Conservation (phyloP, 495 filamentous ascomycete genomes). For the Aspergillus bridgeri region DNA sequence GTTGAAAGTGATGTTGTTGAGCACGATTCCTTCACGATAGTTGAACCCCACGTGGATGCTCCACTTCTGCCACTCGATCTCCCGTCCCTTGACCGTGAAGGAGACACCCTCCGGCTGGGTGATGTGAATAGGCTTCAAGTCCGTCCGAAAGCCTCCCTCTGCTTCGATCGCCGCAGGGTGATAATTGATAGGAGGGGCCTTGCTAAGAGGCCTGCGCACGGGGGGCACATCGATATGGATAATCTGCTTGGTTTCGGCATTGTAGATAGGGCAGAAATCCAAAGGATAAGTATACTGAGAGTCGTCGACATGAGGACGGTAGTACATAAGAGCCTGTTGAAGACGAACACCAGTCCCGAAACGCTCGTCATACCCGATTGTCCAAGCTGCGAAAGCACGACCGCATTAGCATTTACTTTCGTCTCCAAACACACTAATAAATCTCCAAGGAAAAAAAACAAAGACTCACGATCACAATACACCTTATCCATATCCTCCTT, state of each 20-base stretch:
- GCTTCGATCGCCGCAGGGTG: slow-evolving; percentile 68
- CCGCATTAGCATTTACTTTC: no score
- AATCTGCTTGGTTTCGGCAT: slow-evolving; percentile 77
- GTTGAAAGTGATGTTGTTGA: slow-evolving; percentile 89
- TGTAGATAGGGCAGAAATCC: slow-evolving; percentile 93
- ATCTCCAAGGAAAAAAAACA: neutral
- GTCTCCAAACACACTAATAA: neutral
- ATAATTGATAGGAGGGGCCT: slow-evolving; percentile 74
- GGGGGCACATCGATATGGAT: slow-evolving; percentile 87
- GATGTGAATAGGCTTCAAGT: slow-evolving; percentile 91
- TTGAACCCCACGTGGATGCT: slow-evolving; percentile 93
- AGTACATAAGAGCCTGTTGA: slow-evolving; percentile 96
- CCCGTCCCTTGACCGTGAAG: slow-evolving; percentile 74
- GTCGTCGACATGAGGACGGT: slow-evolving; percentile 80
- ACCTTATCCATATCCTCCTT: slow-evolving; percentile 87
- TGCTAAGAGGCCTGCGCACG: slow-evolving; percentile 73
- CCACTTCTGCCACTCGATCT: slow-evolving; percentile 95
- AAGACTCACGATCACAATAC: slow-evolving; percentile 75
- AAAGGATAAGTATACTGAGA: slow-evolving; percentile 88
- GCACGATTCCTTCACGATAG: slow-evolving; percentile 88
- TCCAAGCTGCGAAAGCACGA: slow-evolving; percentile 79
- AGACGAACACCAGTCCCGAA: slow-evolving; percentile 77
- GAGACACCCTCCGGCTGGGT: slow-evolving; percentile 93
- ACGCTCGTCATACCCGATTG: slow-evolving; percentile 91
- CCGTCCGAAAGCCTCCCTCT: slow-evolving; percentile 71